Conservation (phyloP, 495 filamentous ascomycete species). For the Pyrenula aspistea region DNA sequence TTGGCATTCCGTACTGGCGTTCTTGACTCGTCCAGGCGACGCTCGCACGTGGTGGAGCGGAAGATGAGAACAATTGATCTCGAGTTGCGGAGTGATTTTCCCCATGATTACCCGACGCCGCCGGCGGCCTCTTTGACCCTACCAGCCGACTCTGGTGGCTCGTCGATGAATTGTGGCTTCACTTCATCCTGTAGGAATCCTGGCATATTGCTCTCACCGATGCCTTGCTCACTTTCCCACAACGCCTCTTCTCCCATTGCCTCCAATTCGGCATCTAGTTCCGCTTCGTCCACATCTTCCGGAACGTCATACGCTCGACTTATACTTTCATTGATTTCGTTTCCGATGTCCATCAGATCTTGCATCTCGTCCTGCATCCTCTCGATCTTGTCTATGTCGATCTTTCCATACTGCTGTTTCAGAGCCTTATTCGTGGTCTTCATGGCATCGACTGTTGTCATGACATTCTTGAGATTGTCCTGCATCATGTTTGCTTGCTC, state of each 20-base stretch:
- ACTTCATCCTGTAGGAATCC: constrained; percentile 81
- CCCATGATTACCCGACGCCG: constrained; percentile 12
- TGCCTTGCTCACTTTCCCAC: constrained; percentile 43
- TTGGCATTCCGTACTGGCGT: too few relatives aligned
- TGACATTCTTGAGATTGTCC: constrained; percentile 96
- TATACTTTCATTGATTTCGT: constrained; percentile 96
- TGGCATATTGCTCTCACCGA: constrained; percentile 53
- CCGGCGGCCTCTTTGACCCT: constrained; percentile 77
- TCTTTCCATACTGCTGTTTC: constrained; percentile 90
- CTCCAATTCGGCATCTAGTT: constrained; percentile 94
- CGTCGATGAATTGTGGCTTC: constrained; percentile 72
- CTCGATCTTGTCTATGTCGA: constrained; percentile 96
- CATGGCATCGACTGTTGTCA: constrained; percentile 97
- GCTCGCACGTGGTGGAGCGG: too few relatives aligned
- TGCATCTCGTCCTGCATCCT: constrained; percentile 98
- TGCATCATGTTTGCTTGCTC: constrained; percentile 98
- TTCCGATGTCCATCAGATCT: constrained; percentile 92
- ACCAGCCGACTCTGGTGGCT: constrained; percentile 46
- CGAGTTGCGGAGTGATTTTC: not conserved
- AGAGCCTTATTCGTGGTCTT: constrained; percentile 91
- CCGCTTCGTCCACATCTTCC: constrained; percentile 95
- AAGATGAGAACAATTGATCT: not conserved
- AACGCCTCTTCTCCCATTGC: constrained; percentile 85
- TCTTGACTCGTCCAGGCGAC: too few relatives aligned
- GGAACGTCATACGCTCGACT: constrained; percentile 89